Evolutionary conservation across 169 alveolate species (phyloP), one percentile per base, ranked within the genome.

Genomic region (Cryptosporidium baileyi): DNA sequence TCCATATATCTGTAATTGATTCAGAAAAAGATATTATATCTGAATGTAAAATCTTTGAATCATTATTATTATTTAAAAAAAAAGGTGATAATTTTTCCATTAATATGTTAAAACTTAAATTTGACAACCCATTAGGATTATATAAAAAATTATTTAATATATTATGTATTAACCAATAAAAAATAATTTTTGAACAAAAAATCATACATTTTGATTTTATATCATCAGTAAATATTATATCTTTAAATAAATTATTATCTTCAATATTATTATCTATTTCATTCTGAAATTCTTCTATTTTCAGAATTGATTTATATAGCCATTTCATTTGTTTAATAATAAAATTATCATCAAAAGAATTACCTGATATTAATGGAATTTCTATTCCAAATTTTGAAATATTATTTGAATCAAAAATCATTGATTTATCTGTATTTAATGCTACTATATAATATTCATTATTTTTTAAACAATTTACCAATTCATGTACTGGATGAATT

Each of bases 401-500:
- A 40, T n/a, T 54, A 28, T 26, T 19, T 52, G 22, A 52, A 13
- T 57, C 67, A 13, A 51, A 30, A 19, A 32, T 34, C n/a, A 26
- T 8, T 22, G 60, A 49, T 13, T 74, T 51, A 22, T 40, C 44
- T 3, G 60, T 32, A n/a, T 32, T 74, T 40, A 54, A 36, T 11
- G 85, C 85, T 28, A 47, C 57, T 6, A 57, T 26, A 57, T 74
- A 74, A 41, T 32, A 74, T 19, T 60, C 57, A 54, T 74, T 74
- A 22, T 52, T 54, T 34, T 45, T 74, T 54, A 74, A 51, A 19
- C 41, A 24, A 36, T 57, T 74, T 19, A 74, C 67, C 30, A 74
- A 41, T 43, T 74, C 85, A 43, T 74, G 85, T 28, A 74, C 67
- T 9, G 85, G 85, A 54, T 74, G 85, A 13, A 74, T 74, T 74